Evolutionary conservation across 164 flowering plant genomes (phyloP).

Genomic region (Stephania yunnanensis): DNA sequence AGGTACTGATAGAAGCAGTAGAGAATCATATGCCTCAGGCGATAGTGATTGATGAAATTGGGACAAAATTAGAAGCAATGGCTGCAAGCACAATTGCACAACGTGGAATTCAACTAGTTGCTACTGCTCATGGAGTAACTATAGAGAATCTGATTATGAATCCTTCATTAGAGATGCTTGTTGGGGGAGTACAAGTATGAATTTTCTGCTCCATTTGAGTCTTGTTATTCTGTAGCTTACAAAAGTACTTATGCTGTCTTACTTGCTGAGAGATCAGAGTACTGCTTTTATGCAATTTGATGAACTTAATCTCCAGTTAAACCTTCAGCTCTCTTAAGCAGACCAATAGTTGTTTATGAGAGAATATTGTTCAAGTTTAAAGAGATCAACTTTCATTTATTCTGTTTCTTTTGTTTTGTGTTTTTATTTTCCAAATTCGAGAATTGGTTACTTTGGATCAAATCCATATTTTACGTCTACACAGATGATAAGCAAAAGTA

Average conservation of each 20-base stretch:
- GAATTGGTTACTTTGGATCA: too few species aligned
- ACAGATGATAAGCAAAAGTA: too few species aligned
- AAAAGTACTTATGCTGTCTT: neutral
- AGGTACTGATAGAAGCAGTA: conserved; percentile 95
- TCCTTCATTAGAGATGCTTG: conserved; percentile 91
- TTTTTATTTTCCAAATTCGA: neutral
- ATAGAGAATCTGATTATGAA: conserved; percentile 83
- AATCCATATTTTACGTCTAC: too few species aligned
- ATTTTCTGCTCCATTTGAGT: neutral
- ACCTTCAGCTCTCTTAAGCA: neutral
- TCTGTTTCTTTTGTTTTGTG: neutral
- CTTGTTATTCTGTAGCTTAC: neutral
- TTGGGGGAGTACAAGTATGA: conserved; percentile 88
- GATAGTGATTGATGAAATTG: conserved; percentile 95
- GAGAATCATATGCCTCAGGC: conserved; percentile 99
- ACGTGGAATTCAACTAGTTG: conserved; percentile 95
- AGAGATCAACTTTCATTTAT: too few species aligned
- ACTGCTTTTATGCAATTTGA: neutral
- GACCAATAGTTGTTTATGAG: neutral
- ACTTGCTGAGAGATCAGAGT: neutral
- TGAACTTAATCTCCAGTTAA: neutral
- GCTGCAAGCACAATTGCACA: conserved; percentile 98
- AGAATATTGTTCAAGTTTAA: neutral
- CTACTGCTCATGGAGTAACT: conserved; percentile 95
- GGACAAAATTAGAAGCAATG: conserved; percentile 95